Evolutionary conservation across 495 filamentous ascomycete species (phyloP), one percentile per base, ranked within the genome.

Genomic region (Clavariopsis aquatica): DNA sequence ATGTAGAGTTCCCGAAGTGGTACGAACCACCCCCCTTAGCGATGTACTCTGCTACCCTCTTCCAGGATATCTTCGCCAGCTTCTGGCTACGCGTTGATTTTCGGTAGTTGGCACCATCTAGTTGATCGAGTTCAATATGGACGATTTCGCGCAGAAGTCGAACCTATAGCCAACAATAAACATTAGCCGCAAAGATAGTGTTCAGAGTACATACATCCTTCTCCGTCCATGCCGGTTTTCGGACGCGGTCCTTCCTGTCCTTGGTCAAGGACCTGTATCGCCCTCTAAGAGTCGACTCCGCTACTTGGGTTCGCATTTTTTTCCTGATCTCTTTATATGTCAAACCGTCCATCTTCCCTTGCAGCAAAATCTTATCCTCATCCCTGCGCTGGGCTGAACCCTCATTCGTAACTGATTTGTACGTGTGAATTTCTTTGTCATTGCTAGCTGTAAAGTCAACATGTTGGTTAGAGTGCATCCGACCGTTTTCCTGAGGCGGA

Each of bases 201-300:
- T 1, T 3, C 9, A 7, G 7, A 43, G 10, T n/a, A 84, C 91
- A 82, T 75, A 96, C 91, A 79, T 97, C 93, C 26, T 79, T 79
- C 0, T 83, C 81, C 1, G 76, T 78, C 93, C 93, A 97, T 53
- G 86, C 79, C 0, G 93, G 93, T 72, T 87, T 92, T 22, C 93
- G 77, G 1, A 93, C 85, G 2, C 93, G 78, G 58, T 91, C 81
- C 47, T 85, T 82, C 60, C 89, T 89, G 0, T 79, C 70, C 75
- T 96, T 96, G 0, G 90, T 96, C 67, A 96, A 73, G 1, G 86
- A 90, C 13, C 93, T 82, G 60, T 84, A 90, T 10, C 92, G 80
- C 0, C 93, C 93, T 17, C 93, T 84, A 13, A 97, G 79, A 1
- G 93, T 96, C 12, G 91, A 94, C 73, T 96, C 93, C 10, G 92